phyloP scores from a whole-genome alignment of 164 flowering plant species.

The Sextonia rubra region DNA sequence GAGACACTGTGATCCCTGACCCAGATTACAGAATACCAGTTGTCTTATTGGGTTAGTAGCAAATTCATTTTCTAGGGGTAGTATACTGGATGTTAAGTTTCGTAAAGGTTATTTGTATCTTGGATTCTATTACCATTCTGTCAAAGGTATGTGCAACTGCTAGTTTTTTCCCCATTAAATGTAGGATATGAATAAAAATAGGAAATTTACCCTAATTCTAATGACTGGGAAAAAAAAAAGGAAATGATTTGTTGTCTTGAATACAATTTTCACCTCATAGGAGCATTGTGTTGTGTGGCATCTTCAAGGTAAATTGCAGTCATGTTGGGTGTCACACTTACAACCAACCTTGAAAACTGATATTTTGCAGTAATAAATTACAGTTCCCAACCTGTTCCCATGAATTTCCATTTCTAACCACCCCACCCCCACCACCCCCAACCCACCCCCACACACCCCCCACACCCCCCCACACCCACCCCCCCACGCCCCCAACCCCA shows the following conservation, averaged over 20 bases:
- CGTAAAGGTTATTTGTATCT: not conserved
- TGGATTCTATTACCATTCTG: not conserved
- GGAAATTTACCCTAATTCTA: too few species aligned
- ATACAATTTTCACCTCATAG: not conserved
- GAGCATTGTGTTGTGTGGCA: not conserved
- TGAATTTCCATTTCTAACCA: too few species aligned
- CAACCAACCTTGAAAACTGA: too few species aligned
- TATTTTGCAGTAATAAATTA: too few species aligned
- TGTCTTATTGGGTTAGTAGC: slow-evolving; percentile 61
- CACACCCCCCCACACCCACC: too few species aligned
- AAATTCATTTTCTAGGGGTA: not conserved
- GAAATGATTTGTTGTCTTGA: not conserved
- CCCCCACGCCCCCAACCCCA: too few species aligned
- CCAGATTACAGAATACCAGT: slow-evolving; percentile 84
- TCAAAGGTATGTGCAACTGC: not conserved
- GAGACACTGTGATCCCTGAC: slow-evolving; percentile 72
- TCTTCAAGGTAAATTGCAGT: too few species aligned
- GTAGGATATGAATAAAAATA: not conserved
- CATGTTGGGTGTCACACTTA: too few species aligned
- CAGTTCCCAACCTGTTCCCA: too few species aligned
- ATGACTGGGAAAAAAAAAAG: not conserved
- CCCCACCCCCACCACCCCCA: too few species aligned
- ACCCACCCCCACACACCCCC: too few species aligned
- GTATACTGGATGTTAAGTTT: not conserved
- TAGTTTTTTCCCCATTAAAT: not conserved